A percentile compares a stretch with the other conserved stretches of the same genome.
These are phyloP conservation scores for Phylloporus arenicola DNA, from an alignment of 768 basidiomycete genomes.

Conservation along the genomic window DNA sequence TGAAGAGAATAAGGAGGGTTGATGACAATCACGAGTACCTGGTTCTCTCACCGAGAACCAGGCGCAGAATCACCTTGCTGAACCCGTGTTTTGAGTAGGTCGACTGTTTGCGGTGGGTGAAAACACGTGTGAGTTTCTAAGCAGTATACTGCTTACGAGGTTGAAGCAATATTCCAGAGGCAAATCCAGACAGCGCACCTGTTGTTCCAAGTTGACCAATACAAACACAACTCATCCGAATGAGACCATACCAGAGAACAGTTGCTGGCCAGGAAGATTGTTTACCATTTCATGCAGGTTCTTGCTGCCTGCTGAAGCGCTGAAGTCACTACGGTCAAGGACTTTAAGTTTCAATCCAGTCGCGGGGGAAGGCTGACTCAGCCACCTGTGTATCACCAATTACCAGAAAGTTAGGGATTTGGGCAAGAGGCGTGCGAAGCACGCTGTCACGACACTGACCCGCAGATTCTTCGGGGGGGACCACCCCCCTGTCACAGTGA, in stretches of 20 bases:
- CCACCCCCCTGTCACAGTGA: no score
- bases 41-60: conserved; percentile 32
- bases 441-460: no score
- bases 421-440: no score
- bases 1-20: background rate
- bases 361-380: no score
- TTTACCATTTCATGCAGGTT: conserved; percentile 26
- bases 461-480: no score
- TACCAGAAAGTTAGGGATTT: no score
- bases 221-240: background rate
- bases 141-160: conserved; percentile 48
- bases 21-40: background rate
- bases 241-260: conserved; percentile 23
- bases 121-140: background rate
- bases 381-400: no score
- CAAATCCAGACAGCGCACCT: conserved; percentile 78
- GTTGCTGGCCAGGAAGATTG: conserved; percentile 23
- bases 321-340: no score
- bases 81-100: conserved; percentile 86
- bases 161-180: conserved; percentile 69
- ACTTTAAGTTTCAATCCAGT: no score
- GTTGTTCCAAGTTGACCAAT: background rate
- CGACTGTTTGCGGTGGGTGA: conserved; percentile 45
- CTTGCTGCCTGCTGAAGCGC: no score
- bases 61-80: conserved; percentile 67